Evolutionary conservation across 2,329 filamentous ascomycete genomes (phyloP), one percentile per base, ranked within the genome.

Genomic region (Ophiostoma sp.): DNA sequence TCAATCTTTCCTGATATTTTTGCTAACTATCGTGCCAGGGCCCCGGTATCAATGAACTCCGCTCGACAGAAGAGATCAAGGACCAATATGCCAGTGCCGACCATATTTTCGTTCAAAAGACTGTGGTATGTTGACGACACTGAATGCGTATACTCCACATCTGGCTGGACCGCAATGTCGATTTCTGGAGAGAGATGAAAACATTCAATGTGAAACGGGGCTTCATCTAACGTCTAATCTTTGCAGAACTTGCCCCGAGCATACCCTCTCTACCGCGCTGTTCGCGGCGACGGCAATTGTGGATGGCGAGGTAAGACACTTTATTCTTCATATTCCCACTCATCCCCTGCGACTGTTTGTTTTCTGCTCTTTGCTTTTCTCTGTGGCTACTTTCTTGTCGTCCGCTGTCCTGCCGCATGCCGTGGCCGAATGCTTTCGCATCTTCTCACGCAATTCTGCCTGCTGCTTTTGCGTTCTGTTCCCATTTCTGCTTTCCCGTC

Each of bases 271-370:
- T 97, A 95, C 80, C 93, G 96, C 72, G 91, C 91, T 12, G 90
- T 97, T 81, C 91, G 92, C 82, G 95, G 96, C 71, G 95, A 98
- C 83, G 96, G 96, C 74, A 97, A 97, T 81, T 98, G 96, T 83
- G 96, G 95, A 79, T 98, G 96, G 95, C 90, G 95, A 91, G 96
- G 95, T 98, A 87, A 85, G 91, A 84, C 36, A 5, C 4, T 70
- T 39, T 66, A 5, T 19, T 31, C 48, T 22, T 31, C 8, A 11
- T 3, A 63, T 3, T 59, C 31, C 69, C 39, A 15, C 15, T n/a
- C 33, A 31, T 31, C 28, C 45, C 25, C 42, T 50, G 12, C 28
- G 11, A 1, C 59, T 12, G 4, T 19, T 50, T 61, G 50, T 17
- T 28, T 22, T 59, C 8, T 64, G 19, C 17, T 31, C 63, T 28